Evolutionary conservation across 2,329 filamentous ascomycete genomes (phyloP).

Genomic region (Mycosphaerella arachidis): DNA sequence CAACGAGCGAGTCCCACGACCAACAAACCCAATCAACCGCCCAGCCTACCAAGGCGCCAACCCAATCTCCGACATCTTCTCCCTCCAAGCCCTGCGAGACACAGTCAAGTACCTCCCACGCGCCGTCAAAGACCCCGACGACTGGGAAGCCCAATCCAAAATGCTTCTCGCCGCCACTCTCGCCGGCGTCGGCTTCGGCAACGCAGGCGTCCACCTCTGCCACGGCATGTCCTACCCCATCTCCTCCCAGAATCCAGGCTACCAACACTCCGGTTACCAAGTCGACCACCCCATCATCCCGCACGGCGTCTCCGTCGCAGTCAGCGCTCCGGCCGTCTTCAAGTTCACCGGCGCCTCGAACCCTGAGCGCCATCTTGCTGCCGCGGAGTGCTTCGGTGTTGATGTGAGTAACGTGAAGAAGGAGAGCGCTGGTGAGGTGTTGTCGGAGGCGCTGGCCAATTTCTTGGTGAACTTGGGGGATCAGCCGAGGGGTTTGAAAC

Average conservation of each 20-base stretch:
- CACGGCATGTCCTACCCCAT: slow-evolving; percentile 97
- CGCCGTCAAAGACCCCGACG: slow-evolving; percentile 80
- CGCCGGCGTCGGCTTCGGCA: slow-evolving; percentile 93
- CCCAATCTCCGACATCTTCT: slow-evolving; percentile 96
- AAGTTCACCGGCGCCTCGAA: slow-evolving; percentile 87
- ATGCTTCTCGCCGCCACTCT: slow-evolving; percentile 95
- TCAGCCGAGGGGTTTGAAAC: slow-evolving; percentile 81
- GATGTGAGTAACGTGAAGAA: slow-evolving; percentile 83
- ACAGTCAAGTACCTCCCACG: slow-evolving; percentile 92
- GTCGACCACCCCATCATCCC: slow-evolving; percentile 77
- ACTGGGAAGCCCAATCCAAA: slow-evolving; percentile 85
- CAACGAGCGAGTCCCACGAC: slow-evolving; percentile 75
- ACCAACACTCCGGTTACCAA: slow-evolving; percentile 82
- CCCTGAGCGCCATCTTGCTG: slow-evolving; percentile 82
- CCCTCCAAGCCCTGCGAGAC: slow-evolving; percentile 72
- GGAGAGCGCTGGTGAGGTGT: slow-evolving; percentile 82
- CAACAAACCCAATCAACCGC: slow-evolving; percentile 80
- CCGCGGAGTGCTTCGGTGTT: slow-evolving; percentile 85
- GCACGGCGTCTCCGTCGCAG: slow-evolving; percentile 91
- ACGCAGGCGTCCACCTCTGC: slow-evolving; percentile 88
- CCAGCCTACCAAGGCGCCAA: slow-evolving; percentile 97
- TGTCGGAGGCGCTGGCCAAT: slow-evolving; percentile 73
- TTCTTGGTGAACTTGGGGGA: slow-evolving; percentile 83
- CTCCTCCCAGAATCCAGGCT: slow-evolving; percentile 87
- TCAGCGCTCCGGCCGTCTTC: slow-evolving; percentile 91